A percentile compares a stretch with the other conserved stretches of the same genome.
Evolutionary conservation across 441 rosid genomes (phyloP).

Genomic region (Populus hybrid): DNA sequence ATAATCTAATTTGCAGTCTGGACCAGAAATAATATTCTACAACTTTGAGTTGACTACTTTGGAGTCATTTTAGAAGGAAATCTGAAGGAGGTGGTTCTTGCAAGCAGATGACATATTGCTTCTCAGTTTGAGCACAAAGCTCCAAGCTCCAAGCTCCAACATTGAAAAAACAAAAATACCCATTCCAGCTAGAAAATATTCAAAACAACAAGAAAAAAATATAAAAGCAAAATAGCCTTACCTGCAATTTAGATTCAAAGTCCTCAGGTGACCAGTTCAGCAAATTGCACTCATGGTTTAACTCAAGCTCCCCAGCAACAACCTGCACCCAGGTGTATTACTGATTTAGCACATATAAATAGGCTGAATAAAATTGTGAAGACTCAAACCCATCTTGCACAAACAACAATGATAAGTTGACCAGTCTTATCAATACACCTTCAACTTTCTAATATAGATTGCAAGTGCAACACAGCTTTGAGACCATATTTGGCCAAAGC

Average conservation of each 20-base stretch:
- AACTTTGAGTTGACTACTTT: neutral
- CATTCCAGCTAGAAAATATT: neutral
- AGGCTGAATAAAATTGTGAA: neutral
- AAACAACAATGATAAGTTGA: neutral
- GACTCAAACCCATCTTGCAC: neutral
- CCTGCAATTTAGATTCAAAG: constrained; percentile 95
- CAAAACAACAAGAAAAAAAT: neutral
- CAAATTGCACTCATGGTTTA: constrained; percentile 80
- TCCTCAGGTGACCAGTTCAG: constrained; percentile 98
- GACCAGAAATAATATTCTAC: neutral
- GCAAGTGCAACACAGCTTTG: too few species aligned
- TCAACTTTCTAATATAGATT: neutral
- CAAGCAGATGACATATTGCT: neutral
- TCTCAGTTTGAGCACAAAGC: neutral
- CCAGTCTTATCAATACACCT: constrained; percentile 5
- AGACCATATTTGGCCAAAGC: neutral
- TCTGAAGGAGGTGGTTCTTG: neutral
- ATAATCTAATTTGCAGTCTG: neutral
- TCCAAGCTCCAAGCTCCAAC: neutral
- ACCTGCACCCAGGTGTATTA: constrained; percentile 47
- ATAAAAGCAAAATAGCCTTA: constrained; percentile 19
- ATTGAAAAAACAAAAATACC: neutral
- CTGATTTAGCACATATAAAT: constrained; percentile 5
- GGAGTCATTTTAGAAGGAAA: neutral
- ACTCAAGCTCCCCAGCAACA: constrained; percentile 97